Evolutionary conservation across 345 rosid genomes (phyloP).

Genomic region (Mallotus nudiflorus): DNA sequence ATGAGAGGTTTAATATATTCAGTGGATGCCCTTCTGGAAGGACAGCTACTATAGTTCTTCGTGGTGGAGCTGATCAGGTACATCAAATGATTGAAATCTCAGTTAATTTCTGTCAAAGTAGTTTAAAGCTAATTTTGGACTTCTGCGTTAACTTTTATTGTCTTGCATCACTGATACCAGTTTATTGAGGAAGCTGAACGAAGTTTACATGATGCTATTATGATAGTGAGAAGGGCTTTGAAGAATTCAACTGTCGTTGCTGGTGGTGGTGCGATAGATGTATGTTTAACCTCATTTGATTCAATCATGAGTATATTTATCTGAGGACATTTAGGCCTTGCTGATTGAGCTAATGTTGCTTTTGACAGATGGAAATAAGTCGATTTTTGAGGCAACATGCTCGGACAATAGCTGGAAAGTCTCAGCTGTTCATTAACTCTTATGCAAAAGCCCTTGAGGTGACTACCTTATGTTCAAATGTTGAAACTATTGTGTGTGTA

Average conservation of each 20-base stretch:
- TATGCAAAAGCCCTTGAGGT: constrained; percentile 99
- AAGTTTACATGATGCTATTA: constrained; percentile 98
- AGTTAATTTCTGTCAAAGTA: neutral
- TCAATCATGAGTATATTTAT: neutral
- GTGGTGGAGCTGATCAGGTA: constrained; percentile 99
- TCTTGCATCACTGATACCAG: constrained; percentile 35
- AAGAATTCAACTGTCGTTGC: constrained; percentile 98
- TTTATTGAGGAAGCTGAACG: constrained; percentile 99
- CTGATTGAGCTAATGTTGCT: constrained; percentile 21
- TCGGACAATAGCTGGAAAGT: constrained; percentile 91
- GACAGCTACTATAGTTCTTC: constrained; percentile 98
- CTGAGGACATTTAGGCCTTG: neutral
- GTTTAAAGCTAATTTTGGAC: neutral
- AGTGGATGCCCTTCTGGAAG: constrained; percentile 94
- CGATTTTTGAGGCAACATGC: constrained; percentile 91
- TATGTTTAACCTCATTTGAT: constrained; percentile 36
- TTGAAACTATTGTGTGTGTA: neutral
- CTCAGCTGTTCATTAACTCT: constrained; percentile 92
- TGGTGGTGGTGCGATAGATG: constrained; percentile 99
- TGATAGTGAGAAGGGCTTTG: constrained; percentile 97
- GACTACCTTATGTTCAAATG: constrained; percentile 7
- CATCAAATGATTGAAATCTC: constrained; percentile 18
- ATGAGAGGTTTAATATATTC: constrained; percentile 96
- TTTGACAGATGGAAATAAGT: constrained; percentile 93
- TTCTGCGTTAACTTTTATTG: neutral